phyloP scores from a whole-genome alignment of 2,329 filamentous ascomycete genomes.

The Didymellaceae sp. region DNA sequence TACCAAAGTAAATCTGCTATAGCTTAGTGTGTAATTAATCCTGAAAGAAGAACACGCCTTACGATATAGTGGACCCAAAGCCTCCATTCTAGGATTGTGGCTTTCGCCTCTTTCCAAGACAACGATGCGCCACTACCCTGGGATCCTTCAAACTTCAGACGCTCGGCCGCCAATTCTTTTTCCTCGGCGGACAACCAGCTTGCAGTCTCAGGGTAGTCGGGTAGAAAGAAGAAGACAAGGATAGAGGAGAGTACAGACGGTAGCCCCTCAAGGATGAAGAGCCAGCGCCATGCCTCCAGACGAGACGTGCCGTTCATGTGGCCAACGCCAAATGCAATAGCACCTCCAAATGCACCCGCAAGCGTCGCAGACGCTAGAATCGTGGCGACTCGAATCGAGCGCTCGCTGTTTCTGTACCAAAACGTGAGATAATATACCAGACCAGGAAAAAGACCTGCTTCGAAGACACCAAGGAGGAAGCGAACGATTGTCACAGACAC shows the following conservation, averaged over 20 bases:
- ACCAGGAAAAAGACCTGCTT: slow-evolving; percentile 36
- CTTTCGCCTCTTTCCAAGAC: neutral
- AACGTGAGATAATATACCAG: slow-evolving; percentile 45
- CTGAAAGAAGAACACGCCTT: too few relatives aligned
- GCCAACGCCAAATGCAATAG: slow-evolving; percentile 29
- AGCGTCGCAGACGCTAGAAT: slow-evolving; percentile 45
- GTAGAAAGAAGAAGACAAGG: slow-evolving; percentile 50
- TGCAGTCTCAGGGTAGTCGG: slow-evolving; percentile 54
- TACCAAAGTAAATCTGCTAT: slow-evolving; percentile 37
- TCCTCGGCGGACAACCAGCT: slow-evolving; percentile 18
- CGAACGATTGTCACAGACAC: too few relatives aligned
- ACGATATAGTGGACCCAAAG: slow-evolving; percentile 54
- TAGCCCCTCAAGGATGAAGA: slow-evolving; percentile 56
- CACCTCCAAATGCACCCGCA: slow-evolving; percentile 44
- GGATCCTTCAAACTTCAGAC: neutral
- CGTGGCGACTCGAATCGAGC: slow-evolving; percentile 45
- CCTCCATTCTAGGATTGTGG: neutral
- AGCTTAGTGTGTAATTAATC: too few relatives aligned
- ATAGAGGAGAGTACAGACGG: slow-evolving; percentile 51
- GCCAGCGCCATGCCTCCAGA: slow-evolving; percentile 37
- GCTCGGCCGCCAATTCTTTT: neutral
- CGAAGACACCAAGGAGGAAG: slow-evolving; percentile 35
- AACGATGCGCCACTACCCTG: neutral
- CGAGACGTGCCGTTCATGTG: slow-evolving; percentile 30
- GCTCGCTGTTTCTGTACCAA: slow-evolving; percentile 49